A percentile compares a stretch with the other conserved stretches of the same genome.
These are phyloP conservation scores for Alternaria atra DNA, from an alignment of 2,329 filamentous ascomycete genomes.

Conservation along the genomic window DNA sequence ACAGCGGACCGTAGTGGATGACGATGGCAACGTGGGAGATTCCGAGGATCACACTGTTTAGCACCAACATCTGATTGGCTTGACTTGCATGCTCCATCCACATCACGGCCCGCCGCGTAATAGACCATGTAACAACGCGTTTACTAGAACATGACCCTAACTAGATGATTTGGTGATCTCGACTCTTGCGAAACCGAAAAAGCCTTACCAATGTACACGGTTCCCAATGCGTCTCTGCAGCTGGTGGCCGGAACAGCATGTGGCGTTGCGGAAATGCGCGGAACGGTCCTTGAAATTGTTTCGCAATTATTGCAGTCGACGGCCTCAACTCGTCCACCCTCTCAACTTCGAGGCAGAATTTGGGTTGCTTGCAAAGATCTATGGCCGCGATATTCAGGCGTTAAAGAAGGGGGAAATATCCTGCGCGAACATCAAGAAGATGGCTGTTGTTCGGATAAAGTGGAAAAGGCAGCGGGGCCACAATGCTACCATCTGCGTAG, in stretches of 20 bases:
- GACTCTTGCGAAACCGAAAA: neutral
- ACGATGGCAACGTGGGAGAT: neutral
- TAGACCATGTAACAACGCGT: neutral
- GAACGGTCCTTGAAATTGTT: neutral
- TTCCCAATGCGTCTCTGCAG: neutral
- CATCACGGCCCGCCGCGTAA: conserved; percentile 7
- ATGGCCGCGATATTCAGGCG: neutral
- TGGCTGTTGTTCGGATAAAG: neutral
- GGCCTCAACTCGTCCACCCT: too few relatives aligned
- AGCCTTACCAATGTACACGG: neutral
- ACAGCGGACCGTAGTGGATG: neutral
- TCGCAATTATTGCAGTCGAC: neutral
- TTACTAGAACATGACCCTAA: neutral
- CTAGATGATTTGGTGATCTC: neutral
- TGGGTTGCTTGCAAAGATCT: too few relatives aligned
- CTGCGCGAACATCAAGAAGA: neutral
- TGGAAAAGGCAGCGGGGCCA: neutral
- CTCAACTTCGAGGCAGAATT: neutral
- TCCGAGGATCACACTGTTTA: neutral
- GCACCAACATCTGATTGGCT: neutral
- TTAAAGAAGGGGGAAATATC: neutral
- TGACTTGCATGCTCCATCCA: neutral
- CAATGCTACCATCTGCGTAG: neutral
- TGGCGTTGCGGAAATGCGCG: conserved; percentile 2
- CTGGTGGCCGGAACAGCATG: neutral